Evolutionary conservation across 2,329 filamentous ascomycete genomes (phyloP), one percentile per base, ranked within the genome.

Genomic region (Sarocladium kiliense): DNA sequence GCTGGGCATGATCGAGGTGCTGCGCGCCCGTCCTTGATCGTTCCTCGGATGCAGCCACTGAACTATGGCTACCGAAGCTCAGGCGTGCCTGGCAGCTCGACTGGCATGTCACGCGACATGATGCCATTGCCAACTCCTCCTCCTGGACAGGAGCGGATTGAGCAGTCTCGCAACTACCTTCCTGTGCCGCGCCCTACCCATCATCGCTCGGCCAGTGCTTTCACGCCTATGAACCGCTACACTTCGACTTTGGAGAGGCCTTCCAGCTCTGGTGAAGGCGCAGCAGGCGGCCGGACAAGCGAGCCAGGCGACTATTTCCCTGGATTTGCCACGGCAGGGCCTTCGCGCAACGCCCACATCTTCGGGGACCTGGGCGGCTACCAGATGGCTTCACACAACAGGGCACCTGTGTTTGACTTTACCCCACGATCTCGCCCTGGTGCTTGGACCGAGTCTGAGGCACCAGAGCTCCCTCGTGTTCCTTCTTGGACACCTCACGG

Each of bases 171-270:
- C n/a, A 32, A 36, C 27, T 36, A 19, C 18, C 47, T 51, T 3
- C 47, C 47, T 10, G 30, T 37, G 16, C 27, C 34, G 18, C 62
- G 60, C n/a, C 58, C 57, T 19, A 56, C 56, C 42, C 64, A 64
- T 47, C 60, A 63, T 54, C 58, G 62, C 19, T 64, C 62, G 23
- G 57, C 60, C 19, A 65, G 63, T 34, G 61, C 60, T 3, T 62
- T 58, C 39, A 58, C 58, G 2, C 57, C 58, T 6, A 53, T 55
- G 18, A 60, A 47, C 26, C 60, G 59, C 14, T 39, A 54, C 34
- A 39, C 41, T 16, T 51, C 53, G 3, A 45, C 57, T 2, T 49
- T 51, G 9, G 42, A 57, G n/a, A 58, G 62, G 2, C 58, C 61
- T 11, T 58, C 58, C n/a, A 63, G 60, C 39, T 62, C 60, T 5